phyloP scores from a whole-genome alignment of 2,329 filamentous ascomycete genomes.

The Pseudocercospora ulei region DNA sequence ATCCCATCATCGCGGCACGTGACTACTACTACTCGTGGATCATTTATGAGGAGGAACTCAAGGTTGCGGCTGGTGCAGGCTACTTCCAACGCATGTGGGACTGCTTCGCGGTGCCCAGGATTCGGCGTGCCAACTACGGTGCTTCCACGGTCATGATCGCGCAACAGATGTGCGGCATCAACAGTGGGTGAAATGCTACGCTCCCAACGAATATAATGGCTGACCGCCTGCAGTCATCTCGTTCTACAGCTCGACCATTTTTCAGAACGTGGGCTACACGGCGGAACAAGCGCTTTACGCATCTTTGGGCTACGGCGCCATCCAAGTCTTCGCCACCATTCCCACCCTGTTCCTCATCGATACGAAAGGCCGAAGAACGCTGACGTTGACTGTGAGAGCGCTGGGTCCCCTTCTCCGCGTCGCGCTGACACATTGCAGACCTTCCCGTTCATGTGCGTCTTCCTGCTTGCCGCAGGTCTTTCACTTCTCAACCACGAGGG shows the following conservation, averaged over 20 bases:
- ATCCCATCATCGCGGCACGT: conserved; percentile 47
- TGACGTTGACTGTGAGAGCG: conserved; percentile 27
- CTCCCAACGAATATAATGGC: not conserved
- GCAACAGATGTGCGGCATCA: conserved; percentile 34
- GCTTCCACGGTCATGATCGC: conserved; percentile 34
- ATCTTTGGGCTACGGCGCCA: conserved; percentile 40
- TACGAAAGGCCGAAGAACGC: conserved; percentile 39
- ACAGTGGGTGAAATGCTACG: conserved; percentile 21
- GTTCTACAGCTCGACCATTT: conserved; percentile 36
- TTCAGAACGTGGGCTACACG: conserved; percentile 34
- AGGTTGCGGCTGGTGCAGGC: conserved; percentile 34
- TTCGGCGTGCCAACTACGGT: conserved; percentile 38
- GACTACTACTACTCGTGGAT: conserved; percentile 47
- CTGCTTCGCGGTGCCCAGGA: conserved; percentile 42
- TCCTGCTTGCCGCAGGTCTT: conserved; percentile 43
- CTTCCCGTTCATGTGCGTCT: conserved; percentile 43
- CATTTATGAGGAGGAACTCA: conserved; percentile 33
- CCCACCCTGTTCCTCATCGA: conserved; percentile 42
- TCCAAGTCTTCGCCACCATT: conserved; percentile 41
- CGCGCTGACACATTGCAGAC: conserved; percentile 32
- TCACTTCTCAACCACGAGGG: conserved; percentile 33
- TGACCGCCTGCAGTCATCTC: conserved; percentile 30
- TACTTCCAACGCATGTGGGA: conserved; percentile 42
- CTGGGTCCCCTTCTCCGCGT: not conserved
- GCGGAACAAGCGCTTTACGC: conserved; percentile 34